These are phyloP conservation scores for Wickerhamiella pararugosa DNA, from an alignment of 1,139 yeast genomes.

Conservation along the genomic window DNA sequence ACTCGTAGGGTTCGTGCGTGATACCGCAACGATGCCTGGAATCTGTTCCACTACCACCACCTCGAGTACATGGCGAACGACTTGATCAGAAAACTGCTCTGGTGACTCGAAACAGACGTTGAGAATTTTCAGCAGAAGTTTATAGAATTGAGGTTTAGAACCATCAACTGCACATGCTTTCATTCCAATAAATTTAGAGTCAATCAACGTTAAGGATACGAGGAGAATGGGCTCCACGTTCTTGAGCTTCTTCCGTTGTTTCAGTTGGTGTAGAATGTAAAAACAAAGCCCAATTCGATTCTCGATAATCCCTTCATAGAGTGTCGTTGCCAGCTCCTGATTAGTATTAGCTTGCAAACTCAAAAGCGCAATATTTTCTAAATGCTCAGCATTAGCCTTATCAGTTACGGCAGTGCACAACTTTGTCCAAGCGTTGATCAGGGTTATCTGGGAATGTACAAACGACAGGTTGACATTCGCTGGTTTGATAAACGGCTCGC, in stretches of 20 bases:
- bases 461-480: slow-evolving; percentile 53
- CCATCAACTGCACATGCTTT: not conserved
- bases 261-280: slow-evolving; percentile 10
- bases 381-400: not conserved
- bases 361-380: slow-evolving; percentile 3
- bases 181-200: slow-evolving; percentile 2
- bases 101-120: slow-evolving; percentile 17
- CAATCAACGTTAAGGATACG: slow-evolving; percentile 8
- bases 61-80: slow-evolving; percentile 8
- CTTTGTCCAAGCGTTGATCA: slow-evolving; percentile 19
- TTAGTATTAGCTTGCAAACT: slow-evolving; percentile 1
- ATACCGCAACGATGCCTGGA: slow-evolving; percentile 8
- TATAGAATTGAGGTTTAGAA: slow-evolving; percentile 10
- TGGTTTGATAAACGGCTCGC: slow-evolving; percentile 31
- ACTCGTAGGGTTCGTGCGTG: not conserved
- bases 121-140: slow-evolving; percentile 17
- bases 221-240: slow-evolving; percentile 7
- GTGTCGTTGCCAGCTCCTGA: slow-evolving; percentile 6
- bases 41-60: slow-evolving; percentile 10
- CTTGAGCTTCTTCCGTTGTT: not conserved
- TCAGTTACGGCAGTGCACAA: slow-evolving; percentile 10
- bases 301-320: slow-evolving; percentile 7
- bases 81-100: not conserved
- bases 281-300: slow-evolving; percentile 12
- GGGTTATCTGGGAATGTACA: slow-evolving; percentile 49